Evolutionary conservation across 1,139 yeast genomes (phyloP), one percentile per base, ranked within the genome.

Genomic region (Geotrichum fermentans): DNA sequence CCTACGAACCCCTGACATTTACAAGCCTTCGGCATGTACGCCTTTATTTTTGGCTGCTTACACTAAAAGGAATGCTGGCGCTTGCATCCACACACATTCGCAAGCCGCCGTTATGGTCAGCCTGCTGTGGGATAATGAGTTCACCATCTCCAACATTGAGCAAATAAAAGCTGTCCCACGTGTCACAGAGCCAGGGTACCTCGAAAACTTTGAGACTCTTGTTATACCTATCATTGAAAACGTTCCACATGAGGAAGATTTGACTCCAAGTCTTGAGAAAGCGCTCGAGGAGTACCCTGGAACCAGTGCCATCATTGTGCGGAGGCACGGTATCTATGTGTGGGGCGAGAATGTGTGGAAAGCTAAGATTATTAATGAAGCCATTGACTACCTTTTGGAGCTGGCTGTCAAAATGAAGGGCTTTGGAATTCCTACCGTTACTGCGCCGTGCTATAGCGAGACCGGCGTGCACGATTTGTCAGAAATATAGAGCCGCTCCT

Each of bases 311-410:
- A 90, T 90, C 1, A 73, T 90, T 51, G 97, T 90, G 6, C 78
- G 96, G 66, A 75, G 96, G 63, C 98, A 90, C 61, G 98, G 98
- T 0, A 83, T 90, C 38, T 90, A 83, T 62, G 96, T 89, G 14
- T 90, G 97, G 97, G 97, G 97, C 21, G 89, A 85, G 58, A 80
- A 78, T 22, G 87, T 88, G 11, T 85, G 95, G 87, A 88, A 89
- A 67, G 96, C 97, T 45, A 90, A 90, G 69, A 79, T 90, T 16
- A 83, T 85, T 65, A 88, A 89, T 64, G 97, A 92, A 67, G 95
- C 97, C 30, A 79, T 90, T 56, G 97, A 90, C 63, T 90, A 90
- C 64, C 70, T 92, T 58, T 71, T 92, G 61, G 96, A 87, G 58
- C 68, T 89, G 59, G 96, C 94, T 1, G 78, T 89, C 36, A 84